Base-by-base conservation (phyloP, 352 stramenopile species). In the Phytopythium delawarense region DNA sequence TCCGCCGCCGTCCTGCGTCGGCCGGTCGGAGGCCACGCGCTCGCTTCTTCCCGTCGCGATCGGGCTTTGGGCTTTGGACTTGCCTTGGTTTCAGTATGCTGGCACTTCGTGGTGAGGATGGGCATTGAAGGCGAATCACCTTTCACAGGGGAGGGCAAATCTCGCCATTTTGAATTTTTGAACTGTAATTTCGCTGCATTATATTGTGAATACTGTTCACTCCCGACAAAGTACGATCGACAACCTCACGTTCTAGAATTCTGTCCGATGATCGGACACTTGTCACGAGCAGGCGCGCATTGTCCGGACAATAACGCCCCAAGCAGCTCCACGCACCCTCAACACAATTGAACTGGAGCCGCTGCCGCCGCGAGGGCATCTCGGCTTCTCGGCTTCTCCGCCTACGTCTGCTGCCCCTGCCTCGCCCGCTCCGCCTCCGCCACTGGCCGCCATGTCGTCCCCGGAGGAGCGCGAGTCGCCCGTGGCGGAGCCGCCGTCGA, bases 381-480 rank as follows among this genome's bases (percentile, higher is more conserved):
- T 40, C 9, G 9, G 35, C 35, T 40, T 15, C 9, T 32, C 28
- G 28, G 28, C 28, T 32, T 32, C 28, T 32, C 28, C 28, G 28
- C 28, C 28, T 32, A 3, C 28, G 28, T 7, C 28, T 7, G 28
- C 28, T 7, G 28, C 28, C 5, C 2, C 28, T 32, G 1, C 42
- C 7, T 18, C 39, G 39, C 35, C 35, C 39, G 25, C 18, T 49
- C 21, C 11, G 18, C 11, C 4, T 32, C 21, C 9, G 45, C 45
- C 21, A 21, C 23, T 23, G 18, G 7, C 7, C 23, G 23, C 7
- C 18, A 57, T 57, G 35, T 50, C 55, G 37, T 61, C 55, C 12
- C 39, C 55, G 15, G 39, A 51, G 55, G 39, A 51, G 55, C 32
- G 54, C 54, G 54, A 51, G 23, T 18, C 39, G 39, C 37, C 39